phyloP scores from a whole-genome alignment of 352 stramenopile genomes.

The Elongisporangium senticosum region DNA sequence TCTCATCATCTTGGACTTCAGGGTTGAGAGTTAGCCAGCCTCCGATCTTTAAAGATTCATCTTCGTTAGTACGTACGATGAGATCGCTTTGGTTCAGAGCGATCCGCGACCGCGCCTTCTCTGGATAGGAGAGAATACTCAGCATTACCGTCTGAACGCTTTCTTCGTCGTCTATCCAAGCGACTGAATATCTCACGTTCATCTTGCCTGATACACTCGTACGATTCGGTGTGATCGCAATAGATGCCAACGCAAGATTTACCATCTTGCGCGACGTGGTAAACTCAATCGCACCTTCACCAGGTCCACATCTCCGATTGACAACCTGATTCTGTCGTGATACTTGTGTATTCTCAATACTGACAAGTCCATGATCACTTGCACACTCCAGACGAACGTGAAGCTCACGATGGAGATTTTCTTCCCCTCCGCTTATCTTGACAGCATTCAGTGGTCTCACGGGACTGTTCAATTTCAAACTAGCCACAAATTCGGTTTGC shows the following conservation, averaged over 20 bases:
- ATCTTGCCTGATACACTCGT: not conserved
- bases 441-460: not conserved
- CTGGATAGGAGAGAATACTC: not conserved
- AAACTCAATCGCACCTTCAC: not conserved
- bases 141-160: not conserved
- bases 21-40: constrained; percentile 10
- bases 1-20: constrained; percentile 6
- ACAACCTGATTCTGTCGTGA: not conserved
- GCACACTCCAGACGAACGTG: not conserved
- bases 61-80: constrained; percentile 5
- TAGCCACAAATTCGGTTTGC: not conserved
- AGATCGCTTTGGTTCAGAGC: constrained; percentile 1
- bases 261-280: not conserved
- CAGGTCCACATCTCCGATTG: not conserved
- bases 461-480: not conserved
- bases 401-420: not conserved
- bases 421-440: not conserved
- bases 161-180: not conserved
- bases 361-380: not conserved
- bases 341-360: not conserved
- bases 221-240: not conserved
- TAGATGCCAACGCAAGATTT: not conserved
- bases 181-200: not conserved
- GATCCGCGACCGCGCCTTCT: constrained; percentile 3
- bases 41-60: constrained; percentile 5